phyloP scores from a whole-genome alignment of 108 stramenopile genomes.

The Skeletonema grethae region DNA sequence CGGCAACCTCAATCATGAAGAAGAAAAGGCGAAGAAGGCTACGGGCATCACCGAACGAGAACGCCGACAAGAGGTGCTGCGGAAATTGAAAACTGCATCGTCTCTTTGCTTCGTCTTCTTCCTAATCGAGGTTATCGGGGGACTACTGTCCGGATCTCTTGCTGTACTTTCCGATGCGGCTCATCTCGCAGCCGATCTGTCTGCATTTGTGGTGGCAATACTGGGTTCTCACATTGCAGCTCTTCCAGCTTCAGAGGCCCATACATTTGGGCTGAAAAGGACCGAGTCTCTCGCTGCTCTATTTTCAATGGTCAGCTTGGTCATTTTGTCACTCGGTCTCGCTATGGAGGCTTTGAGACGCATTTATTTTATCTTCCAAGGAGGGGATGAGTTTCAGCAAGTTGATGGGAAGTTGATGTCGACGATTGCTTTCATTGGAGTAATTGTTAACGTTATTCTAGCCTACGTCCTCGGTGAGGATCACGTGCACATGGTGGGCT shows the following conservation, averaged over 20 bases:
- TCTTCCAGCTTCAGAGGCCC: slow-evolving; percentile 73
- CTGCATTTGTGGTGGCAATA: slow-evolving; percentile 80
- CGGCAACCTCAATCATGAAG: neutral
- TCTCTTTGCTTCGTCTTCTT: slow-evolving; percentile 67
- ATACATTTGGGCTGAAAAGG: slow-evolving; percentile 90
- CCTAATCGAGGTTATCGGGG: slow-evolving; percentile 81
- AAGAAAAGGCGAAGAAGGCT: neutral
- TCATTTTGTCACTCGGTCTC: slow-evolving; percentile 72
- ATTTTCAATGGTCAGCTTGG: slow-evolving; percentile 82
- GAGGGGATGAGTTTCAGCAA: slow-evolving; percentile 33
- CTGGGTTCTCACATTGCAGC: slow-evolving; percentile 78
- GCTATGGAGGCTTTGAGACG: slow-evolving; percentile 78
- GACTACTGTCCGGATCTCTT: slow-evolving; percentile 69
- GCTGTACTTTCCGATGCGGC: slow-evolving; percentile 90
- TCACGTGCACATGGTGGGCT: slow-evolving; percentile 81
- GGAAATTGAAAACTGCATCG: slow-evolving; percentile 67
- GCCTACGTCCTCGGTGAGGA: slow-evolving; percentile 82
- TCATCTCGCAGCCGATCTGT: slow-evolving; percentile 82
- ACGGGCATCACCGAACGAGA: slow-evolving; percentile 23
- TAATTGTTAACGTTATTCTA: slow-evolving; percentile 89
- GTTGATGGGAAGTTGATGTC: slow-evolving; percentile 94
- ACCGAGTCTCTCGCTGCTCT: slow-evolving; percentile 93
- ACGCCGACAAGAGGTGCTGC: slow-evolving; percentile 54
- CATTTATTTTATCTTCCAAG: slow-evolving; percentile 40
- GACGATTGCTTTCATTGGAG: slow-evolving; percentile 85